Evolutionary conservation across 2,329 filamentous ascomycete species (phyloP).

Genomic region (Didymella keratinophila): DNA sequence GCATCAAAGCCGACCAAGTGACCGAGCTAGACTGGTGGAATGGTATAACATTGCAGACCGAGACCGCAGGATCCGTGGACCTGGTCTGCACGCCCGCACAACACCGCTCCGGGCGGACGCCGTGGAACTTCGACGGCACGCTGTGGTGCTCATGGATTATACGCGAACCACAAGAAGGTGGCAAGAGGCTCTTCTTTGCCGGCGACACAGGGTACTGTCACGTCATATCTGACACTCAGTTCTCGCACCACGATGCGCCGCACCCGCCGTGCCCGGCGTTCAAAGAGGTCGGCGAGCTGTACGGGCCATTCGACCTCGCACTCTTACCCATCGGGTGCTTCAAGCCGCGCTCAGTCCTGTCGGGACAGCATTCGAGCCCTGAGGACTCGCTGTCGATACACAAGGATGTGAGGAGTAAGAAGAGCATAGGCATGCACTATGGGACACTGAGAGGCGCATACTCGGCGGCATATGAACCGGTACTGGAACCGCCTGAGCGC

Average conservation of each 20-base stretch:
- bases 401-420: conserved; percentile 56
- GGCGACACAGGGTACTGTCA: conserved; percentile 61
- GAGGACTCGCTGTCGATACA: conserved; percentile 60
- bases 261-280: conserved; percentile 59
- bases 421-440: conserved; percentile 62
- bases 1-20: conserved; percentile 51
- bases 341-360: conserved; percentile 55
- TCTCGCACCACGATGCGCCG: conserved; percentile 43
- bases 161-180: conserved; percentile 34
- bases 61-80: conserved; percentile 49
- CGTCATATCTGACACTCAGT: conserved; percentile 40
- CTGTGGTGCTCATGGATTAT: conserved; percentile 61
- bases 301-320: conserved; percentile 60
- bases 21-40: conserved; percentile 62
- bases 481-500: conserved; percentile 56
- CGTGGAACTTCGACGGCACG: conserved; percentile 51
- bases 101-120: conserved; percentile 55
- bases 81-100: conserved; percentile 59
- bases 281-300: conserved; percentile 54
- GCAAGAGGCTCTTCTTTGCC: conserved; percentile 56
- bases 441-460: conserved; percentile 58
- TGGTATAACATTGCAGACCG: conserved; percentile 45
- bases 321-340: conserved; percentile 60
- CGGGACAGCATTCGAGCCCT: conserved; percentile 56
- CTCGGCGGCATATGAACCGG: conserved; percentile 58